Conservation (phyloP, 2,329 filamentous ascomycete species). For the Canariomyces notabilis region DNA sequence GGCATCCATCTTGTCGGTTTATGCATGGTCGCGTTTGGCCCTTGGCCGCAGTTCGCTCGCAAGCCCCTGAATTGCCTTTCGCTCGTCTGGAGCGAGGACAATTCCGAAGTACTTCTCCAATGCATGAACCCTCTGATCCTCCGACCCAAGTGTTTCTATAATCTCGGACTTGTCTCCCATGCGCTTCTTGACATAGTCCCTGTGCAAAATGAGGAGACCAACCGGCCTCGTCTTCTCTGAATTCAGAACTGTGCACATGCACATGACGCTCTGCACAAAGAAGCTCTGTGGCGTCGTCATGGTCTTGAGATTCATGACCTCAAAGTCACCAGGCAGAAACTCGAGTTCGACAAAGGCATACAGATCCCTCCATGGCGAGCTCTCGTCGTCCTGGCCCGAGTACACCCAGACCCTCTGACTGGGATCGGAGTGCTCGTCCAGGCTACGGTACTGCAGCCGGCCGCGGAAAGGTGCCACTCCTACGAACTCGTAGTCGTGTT, state of each 20-base stretch:
- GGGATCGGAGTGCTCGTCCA: slow-evolving; percentile 31
- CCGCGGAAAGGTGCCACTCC: slow-evolving; percentile 43
- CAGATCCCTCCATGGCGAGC: slow-evolving; percentile 38
- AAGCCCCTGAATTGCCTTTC: slow-evolving; percentile 42
- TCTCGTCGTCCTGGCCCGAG: slow-evolving; percentile 27
- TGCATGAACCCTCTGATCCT: slow-evolving; percentile 44
- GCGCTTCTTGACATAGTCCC: slow-evolving; percentile 41
- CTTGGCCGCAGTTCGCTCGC: slow-evolving; percentile 27
- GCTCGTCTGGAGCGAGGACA: slow-evolving; percentile 41
- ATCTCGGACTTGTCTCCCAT: slow-evolving; percentile 36
- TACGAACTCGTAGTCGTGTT: slow-evolving; percentile 22
- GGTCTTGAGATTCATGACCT: slow-evolving; percentile 41
- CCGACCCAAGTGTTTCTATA: slow-evolving; percentile 39
- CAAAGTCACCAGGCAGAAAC: slow-evolving; percentile 43
- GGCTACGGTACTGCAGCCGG: slow-evolving; percentile 36
- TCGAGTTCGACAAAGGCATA: slow-evolving; percentile 51
- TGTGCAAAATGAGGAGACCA: slow-evolving; percentile 41
- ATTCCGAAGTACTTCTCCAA: slow-evolving; percentile 48
- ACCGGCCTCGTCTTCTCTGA: slow-evolving; percentile 13
- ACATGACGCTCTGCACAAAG: slow-evolving; percentile 36
- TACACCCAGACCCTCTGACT: slow-evolving; percentile 38
- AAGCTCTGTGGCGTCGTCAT: slow-evolving; percentile 33
- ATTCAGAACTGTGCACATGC: slow-evolving; percentile 29
- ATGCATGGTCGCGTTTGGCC: slow-evolving; percentile 5
- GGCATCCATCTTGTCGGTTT: too few relatives aligned